These are phyloP conservation scores for Arabidopsis arenosa DNA, from an alignment of 345 rosid genomes.

Conservation along the genomic window DNA sequence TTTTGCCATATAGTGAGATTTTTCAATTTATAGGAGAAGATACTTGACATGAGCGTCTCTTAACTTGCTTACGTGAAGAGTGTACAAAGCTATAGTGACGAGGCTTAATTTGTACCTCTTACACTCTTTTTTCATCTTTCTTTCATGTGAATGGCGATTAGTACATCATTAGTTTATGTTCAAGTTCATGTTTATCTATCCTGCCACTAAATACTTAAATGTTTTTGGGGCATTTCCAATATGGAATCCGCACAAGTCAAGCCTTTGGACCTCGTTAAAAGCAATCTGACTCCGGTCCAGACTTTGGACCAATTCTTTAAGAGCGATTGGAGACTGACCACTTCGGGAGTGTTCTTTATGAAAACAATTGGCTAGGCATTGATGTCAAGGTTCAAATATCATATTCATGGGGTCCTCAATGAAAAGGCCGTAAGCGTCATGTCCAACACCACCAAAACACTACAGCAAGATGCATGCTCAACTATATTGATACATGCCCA, in stretches of 20 bases:
- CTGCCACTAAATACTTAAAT: background rate
- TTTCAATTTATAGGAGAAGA: conserved; percentile 8
- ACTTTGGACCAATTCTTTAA: background rate
- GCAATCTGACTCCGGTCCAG: background rate
- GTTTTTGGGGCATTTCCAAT: background rate
- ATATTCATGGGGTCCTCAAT: background rate
- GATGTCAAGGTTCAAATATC: background rate
- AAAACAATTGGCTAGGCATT: background rate
- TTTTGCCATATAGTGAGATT: conserved; percentile 17
- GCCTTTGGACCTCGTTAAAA: background rate
- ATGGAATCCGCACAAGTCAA: background rate
- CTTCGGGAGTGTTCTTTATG: background rate
- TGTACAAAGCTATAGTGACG: conserved; percentile 11
- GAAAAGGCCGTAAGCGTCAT: background rate
- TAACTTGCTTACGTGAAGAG: conserved; percentile 15
- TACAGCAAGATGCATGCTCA: conserved; percentile 9
- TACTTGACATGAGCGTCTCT: conserved; percentile 1
- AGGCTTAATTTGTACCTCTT: background rate
- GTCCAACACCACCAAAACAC: conserved; percentile 1
- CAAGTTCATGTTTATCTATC: background rate
- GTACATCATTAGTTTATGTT: background rate
- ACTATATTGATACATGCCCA: background rate
- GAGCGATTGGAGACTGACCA: background rate
- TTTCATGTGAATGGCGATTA: background rate
- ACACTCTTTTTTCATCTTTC: background rate